Conservation (phyloP, 176 grass and related monocot species). For the Miscanthus lutarioriparius region DNA sequence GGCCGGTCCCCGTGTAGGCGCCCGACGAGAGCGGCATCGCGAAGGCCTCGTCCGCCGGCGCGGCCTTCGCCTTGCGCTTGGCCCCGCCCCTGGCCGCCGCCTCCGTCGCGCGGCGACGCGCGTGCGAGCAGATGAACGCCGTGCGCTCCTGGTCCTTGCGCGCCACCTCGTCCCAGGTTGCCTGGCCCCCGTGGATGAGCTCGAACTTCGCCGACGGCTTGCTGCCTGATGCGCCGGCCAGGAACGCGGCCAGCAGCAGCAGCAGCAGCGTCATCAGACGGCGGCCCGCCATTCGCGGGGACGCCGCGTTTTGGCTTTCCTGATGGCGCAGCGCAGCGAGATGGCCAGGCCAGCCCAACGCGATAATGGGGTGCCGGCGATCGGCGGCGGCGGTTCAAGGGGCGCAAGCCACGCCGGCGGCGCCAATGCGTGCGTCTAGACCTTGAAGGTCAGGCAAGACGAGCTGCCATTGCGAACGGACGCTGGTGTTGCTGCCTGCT, state of each 20-base stretch:
- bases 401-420: neutral
- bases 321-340: conserved; percentile 1
- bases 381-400: neutral
- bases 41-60: conserved; percentile 25
- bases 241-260: neutral
- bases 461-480: neutral
- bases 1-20: conserved; percentile 71
- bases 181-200: conserved; percentile 12
- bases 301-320: neutral
- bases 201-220: conserved; percentile 34
- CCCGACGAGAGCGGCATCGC: conserved; percentile 80
- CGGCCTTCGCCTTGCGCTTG: neutral
- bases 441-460: neutral
- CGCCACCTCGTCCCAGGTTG: conserved; percentile 13
- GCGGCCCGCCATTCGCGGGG: conserved; percentile 42
- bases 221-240: neutral
- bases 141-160: conserved; percentile 27
- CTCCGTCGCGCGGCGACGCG: conserved; percentile 30
- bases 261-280: neutral
- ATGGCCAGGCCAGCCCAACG: neutral
- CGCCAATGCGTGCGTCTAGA: conserved; percentile 23
- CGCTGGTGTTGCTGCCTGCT: neutral
- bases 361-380: neutral
- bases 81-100: neutral
- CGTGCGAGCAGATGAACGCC: conserved; percentile 35